A percentile compares a stretch with the other conserved stretches of the same genome.
Conservation (phyloP, 1,139 yeast species). For the Kazachstania sp. region DNA sequence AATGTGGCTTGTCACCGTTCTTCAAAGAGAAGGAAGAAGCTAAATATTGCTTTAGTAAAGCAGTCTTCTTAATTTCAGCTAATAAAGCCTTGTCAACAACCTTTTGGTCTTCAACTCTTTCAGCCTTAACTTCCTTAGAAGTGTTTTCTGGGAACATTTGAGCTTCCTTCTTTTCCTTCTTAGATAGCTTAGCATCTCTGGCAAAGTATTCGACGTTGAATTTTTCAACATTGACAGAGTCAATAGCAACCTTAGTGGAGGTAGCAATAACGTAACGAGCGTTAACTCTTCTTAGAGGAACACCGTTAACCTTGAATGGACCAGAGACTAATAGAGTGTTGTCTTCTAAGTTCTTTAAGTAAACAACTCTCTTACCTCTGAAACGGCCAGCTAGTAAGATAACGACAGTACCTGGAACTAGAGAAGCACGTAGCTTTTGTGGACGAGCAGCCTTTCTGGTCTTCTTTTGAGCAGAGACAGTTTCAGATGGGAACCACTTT, state of each 20-base stretch:
- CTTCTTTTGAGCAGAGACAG: conserved; percentile 78
- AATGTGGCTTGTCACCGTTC: conserved; percentile 99
- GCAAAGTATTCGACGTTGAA: conserved; percentile 96
- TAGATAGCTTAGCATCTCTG: conserved; percentile 73
- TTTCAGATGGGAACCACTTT: conserved; percentile 95
- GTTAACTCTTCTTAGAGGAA: conserved; percentile 98
- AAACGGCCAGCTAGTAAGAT: conserved; percentile 98
- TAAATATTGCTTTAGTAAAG: conserved; percentile 95
- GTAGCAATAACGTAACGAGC: conserved; percentile 99
- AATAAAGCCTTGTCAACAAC: conserved; percentile 88
- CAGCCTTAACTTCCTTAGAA: conserved; percentile 78
- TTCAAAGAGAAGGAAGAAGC: conserved; percentile 94
- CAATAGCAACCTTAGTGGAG: conserved; percentile 80
- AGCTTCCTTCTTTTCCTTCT: conserved; percentile 79
- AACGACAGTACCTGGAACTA: conserved; percentile 97
- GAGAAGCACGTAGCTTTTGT: conserved; percentile 92
- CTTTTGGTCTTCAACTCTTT: conserved; percentile 98
- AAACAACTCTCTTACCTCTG: conserved; percentile 99
- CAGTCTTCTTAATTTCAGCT: conserved; percentile 94
- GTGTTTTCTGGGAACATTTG: conserved; percentile 86
- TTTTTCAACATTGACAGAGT: conserved; percentile 79
- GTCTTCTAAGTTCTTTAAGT: conserved; percentile 97
- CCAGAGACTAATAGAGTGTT: conserved; percentile 97
- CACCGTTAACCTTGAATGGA: conserved; percentile 99
- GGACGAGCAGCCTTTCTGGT: conserved; percentile 90